A percentile compares a stretch with the other conserved stretches of the same genome.
phyloP scores from a whole-genome alignment of 2,329 filamentous ascomycete genomes.

The Colletotrichum sp. region DNA sequence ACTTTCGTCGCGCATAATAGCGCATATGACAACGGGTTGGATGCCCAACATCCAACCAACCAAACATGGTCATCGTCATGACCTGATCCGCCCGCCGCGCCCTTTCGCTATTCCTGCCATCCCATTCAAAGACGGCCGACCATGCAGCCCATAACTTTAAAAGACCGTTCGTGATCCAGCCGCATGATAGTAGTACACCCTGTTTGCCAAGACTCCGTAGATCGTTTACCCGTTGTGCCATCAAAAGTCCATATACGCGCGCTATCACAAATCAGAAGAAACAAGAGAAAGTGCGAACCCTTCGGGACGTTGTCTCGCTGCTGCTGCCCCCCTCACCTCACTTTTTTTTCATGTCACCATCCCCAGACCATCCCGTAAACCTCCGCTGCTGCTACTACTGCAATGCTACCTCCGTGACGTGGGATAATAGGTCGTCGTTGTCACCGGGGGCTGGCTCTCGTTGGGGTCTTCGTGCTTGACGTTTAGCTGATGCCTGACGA shows the following conservation, averaged over 20 bases:
- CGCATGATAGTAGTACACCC: constrained; percentile 25
- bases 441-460: background rate
- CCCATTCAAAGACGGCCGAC: background rate
- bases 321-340: background rate
- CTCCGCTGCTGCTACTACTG: background rate
- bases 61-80: background rate
- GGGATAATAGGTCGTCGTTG: background rate
- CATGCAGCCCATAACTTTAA: background rate
- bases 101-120: background rate
- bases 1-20: background rate
- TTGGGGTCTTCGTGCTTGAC: constrained; percentile 36
- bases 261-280: background rate
- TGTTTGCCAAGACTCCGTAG: background rate
- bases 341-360: background rate
- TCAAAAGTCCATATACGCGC: background rate
- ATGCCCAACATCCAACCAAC: background rate
- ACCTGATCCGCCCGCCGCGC: background rate
- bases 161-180: background rate
- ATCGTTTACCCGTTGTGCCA: background rate
- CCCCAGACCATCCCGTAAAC: background rate
- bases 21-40: background rate
- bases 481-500: constrained; percentile 44
- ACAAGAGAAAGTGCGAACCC: background rate
- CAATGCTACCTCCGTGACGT: background rate
- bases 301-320: background rate